These are phyloP conservation scores for Eucalyptus decipiens DNA, from an alignment of 345 rosid species.

Conservation along the genomic window DNA sequence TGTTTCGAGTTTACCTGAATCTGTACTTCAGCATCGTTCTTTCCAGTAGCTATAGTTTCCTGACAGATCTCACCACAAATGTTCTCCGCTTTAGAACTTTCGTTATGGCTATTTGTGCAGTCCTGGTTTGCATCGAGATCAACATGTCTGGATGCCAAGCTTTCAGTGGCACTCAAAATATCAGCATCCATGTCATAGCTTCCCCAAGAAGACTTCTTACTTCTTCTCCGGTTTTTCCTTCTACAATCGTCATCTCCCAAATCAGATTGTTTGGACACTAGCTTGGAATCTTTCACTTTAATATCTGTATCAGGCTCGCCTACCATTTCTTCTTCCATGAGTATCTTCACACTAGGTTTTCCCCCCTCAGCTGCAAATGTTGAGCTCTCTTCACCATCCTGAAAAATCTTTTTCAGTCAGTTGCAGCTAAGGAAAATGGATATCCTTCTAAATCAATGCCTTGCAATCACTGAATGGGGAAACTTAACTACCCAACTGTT, in stretches of 20 bases:
- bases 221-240: conserved; percentile 42
- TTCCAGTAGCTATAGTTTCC: conserved; percentile 23
- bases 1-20: conserved; percentile 17
- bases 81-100: conserved; percentile 58
- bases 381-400: conserved; percentile 44
- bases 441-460: background rate
- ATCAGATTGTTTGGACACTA: conserved; percentile 20
- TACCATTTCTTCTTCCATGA: conserved; percentile 86
- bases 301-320: conserved; percentile 23
- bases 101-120: conserved; percentile 25
- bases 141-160: conserved; percentile 5
- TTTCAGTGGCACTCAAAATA: conserved; percentile 21
- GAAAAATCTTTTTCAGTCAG: conserved; percentile 1
- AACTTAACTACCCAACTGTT: background rate
- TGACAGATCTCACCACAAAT: conserved; percentile 50
- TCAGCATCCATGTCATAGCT: conserved; percentile 32
- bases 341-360: conserved; percentile 83
- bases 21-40: background rate
- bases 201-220: conserved; percentile 34
- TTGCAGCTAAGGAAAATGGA: background rate
- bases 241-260: conserved; percentile 29
- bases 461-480: background rate
- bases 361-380: background rate
- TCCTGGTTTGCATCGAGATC: conserved; percentile 13
- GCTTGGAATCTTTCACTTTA: conserved; percentile 25